Percentiles rank a stretch among this genome's conserved stretches.
Evolutionary conservation across 2,329 filamentous ascomycete species (phyloP).

Genomic region (Arachnomyces sp.): DNA sequence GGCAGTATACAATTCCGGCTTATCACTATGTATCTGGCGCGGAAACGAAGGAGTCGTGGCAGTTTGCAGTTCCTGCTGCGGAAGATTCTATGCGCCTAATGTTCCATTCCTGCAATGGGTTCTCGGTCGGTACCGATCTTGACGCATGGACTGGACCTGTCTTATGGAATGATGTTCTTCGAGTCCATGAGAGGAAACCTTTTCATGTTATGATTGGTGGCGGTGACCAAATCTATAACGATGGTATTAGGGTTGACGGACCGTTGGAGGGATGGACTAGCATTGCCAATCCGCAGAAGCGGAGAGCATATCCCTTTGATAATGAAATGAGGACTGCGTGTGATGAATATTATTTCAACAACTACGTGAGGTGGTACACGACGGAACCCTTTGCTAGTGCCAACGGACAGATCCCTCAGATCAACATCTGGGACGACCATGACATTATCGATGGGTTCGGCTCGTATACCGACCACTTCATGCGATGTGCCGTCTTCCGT

Average conservation of each 20-base stretch:
- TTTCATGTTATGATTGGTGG: constrained; percentile 75
- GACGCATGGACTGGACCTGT: constrained; percentile 55
- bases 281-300: constrained; percentile 54
- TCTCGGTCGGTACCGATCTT: constrained; percentile 59
- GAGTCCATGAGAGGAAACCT: constrained; percentile 51
- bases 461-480: constrained; percentile 60
- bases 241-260: constrained; percentile 74
- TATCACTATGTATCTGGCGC: constrained; percentile 54
- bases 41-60: constrained; percentile 46
- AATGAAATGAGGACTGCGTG: constrained; percentile 55
- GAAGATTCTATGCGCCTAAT: constrained; percentile 62
- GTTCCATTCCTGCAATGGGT: constrained; percentile 64
- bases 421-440: constrained; percentile 60
- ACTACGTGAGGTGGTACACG: constrained; percentile 61
- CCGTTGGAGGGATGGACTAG: constrained; percentile 63
- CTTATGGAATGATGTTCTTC: constrained; percentile 58
- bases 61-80: constrained; percentile 52
- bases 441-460: constrained; percentile 63
- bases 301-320: constrained; percentile 55
- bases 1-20: constrained; percentile 67
- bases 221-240: constrained; percentile 76
- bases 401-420: constrained; percentile 56
- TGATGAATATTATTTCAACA: constrained; percentile 56
- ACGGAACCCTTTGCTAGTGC: constrained; percentile 55
- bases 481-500: constrained; percentile 57